These are phyloP conservation scores for Mycothermus thermophilus DNA, from an alignment of 495 filamentous ascomycete genomes.

Conservation along the genomic window DNA sequence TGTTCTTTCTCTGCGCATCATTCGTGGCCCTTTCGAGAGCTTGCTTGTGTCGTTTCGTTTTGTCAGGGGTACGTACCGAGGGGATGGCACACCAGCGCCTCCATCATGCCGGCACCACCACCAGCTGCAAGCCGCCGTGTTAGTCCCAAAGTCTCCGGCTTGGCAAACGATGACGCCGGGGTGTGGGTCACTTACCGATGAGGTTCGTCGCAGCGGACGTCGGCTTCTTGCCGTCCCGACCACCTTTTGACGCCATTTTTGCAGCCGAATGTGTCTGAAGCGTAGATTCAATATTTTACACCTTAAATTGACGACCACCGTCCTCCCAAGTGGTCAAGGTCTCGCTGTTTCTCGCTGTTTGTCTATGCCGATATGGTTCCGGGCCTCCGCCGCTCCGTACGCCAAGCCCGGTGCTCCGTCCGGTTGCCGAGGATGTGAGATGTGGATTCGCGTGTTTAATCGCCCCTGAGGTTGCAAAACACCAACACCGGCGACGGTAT, in stretches of 20 bases:
- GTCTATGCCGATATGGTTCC: no score
- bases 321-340: no score
- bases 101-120: slow-evolving; percentile 98
- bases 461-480: not conserved
- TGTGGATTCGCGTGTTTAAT: not conserved
- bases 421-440: slow-evolving; percentile 4
- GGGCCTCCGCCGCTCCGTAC: not conserved
- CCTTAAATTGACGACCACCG: no score
- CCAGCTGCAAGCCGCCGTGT: slow-evolving; percentile 48
- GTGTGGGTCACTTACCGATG: slow-evolving; percentile 69
- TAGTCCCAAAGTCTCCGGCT: no score
- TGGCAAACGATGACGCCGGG: no score
- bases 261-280: slow-evolving; percentile 1
- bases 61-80: slow-evolving; percentile 74
- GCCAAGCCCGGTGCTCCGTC: slow-evolving; percentile 5
- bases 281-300: no score
- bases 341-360: no score
- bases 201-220: slow-evolving; percentile 82
- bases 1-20: no score
- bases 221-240: slow-evolving; percentile 56
- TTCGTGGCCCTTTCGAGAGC: no score
- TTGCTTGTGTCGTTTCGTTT: no score
- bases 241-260: slow-evolving; percentile 34
- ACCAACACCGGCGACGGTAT: no score
- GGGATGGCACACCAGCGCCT: slow-evolving; percentile 93